Evolutionary conservation across 2,329 filamentous ascomycete genomes (phyloP).

Genomic region (Didymella lethalis): DNA sequence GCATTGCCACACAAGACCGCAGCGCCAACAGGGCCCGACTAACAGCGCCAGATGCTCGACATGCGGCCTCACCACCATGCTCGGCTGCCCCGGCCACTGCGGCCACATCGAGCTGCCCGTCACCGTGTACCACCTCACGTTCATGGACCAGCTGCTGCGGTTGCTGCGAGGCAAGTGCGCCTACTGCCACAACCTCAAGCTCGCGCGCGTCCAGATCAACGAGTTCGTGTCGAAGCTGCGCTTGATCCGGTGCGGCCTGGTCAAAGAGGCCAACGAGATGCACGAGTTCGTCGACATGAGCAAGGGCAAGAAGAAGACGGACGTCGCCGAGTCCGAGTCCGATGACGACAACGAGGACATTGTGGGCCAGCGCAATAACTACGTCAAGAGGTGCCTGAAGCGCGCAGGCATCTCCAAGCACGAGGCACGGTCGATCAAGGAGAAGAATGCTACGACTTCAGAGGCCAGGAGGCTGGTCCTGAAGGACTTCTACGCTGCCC

Average conservation of each 20-base stretch:
- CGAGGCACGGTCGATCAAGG: constrained; percentile 57
- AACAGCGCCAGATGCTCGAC: constrained; percentile 66
- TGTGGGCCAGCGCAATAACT: constrained; percentile 67
- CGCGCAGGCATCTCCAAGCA: constrained; percentile 59
- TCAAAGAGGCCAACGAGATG: constrained; percentile 69
- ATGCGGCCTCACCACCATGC: constrained; percentile 81
- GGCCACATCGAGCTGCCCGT: constrained; percentile 95
- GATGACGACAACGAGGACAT: constrained; percentile 68
- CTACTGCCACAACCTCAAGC: constrained; percentile 87
- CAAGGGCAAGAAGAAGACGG: constrained; percentile 47
- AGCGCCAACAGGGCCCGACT: not conserved
- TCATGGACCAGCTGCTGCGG: constrained; percentile 89
- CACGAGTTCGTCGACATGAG: constrained; percentile 56
- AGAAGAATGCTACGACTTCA: constrained; percentile 83
- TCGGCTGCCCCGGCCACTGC: constrained; percentile 84
- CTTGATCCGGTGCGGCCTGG: constrained; percentile 82
- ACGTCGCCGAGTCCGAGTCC: constrained; percentile 63
- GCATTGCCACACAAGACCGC: not conserved
- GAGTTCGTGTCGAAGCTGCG: constrained; percentile 84
- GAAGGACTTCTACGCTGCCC: constrained; percentile 79
- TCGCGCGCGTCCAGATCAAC: constrained; percentile 79
- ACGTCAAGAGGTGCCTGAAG: constrained; percentile 76
- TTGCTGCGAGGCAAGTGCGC: constrained; percentile 86
- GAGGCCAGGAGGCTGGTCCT: constrained; percentile 79
- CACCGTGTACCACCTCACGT: constrained; percentile 94